phyloP scores from a whole-genome alignment of 805 yeast species.

The Yarrowia hollandica region DNA sequence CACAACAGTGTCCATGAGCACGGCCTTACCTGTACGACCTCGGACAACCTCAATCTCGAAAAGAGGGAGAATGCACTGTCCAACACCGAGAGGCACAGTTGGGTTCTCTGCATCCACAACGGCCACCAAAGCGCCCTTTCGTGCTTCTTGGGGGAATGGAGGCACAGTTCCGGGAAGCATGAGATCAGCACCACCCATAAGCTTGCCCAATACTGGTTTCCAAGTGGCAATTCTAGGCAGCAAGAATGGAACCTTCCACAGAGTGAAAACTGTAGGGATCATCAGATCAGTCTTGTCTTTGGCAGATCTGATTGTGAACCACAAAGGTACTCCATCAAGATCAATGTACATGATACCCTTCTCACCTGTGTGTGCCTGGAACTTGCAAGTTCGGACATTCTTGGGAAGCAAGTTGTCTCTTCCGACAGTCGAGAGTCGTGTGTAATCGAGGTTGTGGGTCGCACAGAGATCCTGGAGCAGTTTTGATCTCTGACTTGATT shows the following conservation, averaged over 20 bases:
- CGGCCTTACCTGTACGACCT: constrained; percentile 79
- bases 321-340: constrained; percentile 63
- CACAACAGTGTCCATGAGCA: constrained; percentile 62
- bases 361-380: constrained; percentile 51
- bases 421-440: constrained; percentile 33
- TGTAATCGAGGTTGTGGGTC: constrained; percentile 46
- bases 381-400: constrained; percentile 62
- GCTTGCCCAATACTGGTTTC: constrained; percentile 64
- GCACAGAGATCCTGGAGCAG: constrained; percentile 43
- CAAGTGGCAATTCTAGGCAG: constrained; percentile 73
- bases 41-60: constrained; percentile 43
- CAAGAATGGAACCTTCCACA: constrained; percentile 68
- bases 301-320: constrained; percentile 53
- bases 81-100: constrained; percentile 68
- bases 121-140: constrained; percentile 65
- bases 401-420: constrained; percentile 45
- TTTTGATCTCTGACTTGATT: constrained; percentile 74
- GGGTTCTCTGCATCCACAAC: constrained; percentile 66
- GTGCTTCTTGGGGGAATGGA: constrained; percentile 54
- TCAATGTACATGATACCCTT: constrained; percentile 66
- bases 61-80: constrained; percentile 48
- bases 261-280: constrained; percentile 66
- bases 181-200: constrained; percentile 72
- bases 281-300: constrained; percentile 51
- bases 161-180: constrained; percentile 50